Conservation (phyloP, 495 filamentous ascomycete species). For the Trichocladium antarcticum region DNA sequence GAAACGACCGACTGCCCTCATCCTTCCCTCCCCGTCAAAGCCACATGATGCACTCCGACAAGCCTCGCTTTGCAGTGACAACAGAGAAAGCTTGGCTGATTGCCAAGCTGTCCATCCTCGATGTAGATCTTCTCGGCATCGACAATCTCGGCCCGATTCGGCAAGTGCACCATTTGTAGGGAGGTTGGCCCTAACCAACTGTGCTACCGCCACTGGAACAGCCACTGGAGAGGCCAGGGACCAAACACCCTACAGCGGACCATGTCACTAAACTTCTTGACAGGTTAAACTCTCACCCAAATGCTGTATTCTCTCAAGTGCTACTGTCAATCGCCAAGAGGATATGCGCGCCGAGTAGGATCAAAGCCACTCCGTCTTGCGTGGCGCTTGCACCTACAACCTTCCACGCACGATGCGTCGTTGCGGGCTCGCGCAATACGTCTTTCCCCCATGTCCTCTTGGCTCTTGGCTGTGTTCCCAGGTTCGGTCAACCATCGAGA, state of each 20-base stretch:
- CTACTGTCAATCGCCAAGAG: too few species aligned
- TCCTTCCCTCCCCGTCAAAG: background rate
- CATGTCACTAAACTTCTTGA: too few species aligned
- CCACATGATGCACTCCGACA: background rate
- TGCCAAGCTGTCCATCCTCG: constrained; percentile 16
- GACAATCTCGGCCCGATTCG: constrained; percentile 12
- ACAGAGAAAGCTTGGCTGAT: constrained; percentile 2
- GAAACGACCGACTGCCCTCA: too few species aligned
- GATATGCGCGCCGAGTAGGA: too few species aligned
- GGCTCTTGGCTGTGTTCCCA: constrained; percentile 8
- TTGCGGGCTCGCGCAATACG: background rate
- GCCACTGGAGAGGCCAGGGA: background rate
- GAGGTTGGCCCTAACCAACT: background rate
- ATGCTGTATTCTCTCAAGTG: too few species aligned
- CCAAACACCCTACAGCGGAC: too few species aligned
- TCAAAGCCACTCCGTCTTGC: too few species aligned
- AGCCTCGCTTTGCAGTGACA: background rate
- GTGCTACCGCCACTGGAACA: background rate
- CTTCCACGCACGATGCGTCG: background rate
- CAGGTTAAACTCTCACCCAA: too few species aligned
- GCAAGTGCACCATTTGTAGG: constrained; percentile 2
- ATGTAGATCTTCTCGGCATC: constrained; percentile 20
- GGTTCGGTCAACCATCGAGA: background rate
- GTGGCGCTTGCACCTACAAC: background rate
- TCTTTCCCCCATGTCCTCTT: background rate